phyloP scores from a whole-genome alignment of 805 yeast species.

The Saturnispora sanitii region DNA sequence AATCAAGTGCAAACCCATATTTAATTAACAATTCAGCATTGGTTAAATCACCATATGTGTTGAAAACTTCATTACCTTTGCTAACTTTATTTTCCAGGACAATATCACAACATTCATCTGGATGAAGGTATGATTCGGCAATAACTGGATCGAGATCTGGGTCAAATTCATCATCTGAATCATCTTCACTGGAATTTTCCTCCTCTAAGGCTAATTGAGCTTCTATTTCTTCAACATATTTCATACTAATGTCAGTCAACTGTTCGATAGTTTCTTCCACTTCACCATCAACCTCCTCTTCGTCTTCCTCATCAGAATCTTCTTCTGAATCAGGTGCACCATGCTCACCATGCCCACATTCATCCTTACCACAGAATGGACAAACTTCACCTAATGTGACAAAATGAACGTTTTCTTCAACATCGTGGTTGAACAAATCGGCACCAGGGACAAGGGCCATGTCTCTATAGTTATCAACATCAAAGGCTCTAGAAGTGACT shows the following conservation, averaged over 20 bases:
- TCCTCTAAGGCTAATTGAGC: constrained; percentile 18
- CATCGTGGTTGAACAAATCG: constrained; percentile 71
- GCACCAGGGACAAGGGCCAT: constrained; percentile 84
- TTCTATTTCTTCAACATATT: constrained; percentile 25
- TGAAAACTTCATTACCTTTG: constrained; percentile 56
- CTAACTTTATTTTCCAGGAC: constrained; percentile 35
- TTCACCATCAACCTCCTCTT: constrained; percentile 16
- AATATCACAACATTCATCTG: constrained; percentile 65
- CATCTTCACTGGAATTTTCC: constrained; percentile 17
- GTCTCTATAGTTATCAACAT: constrained; percentile 65
- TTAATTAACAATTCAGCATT: constrained; percentile 59
- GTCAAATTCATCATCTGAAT: constrained; percentile 16
- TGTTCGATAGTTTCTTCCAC: constrained; percentile 19
- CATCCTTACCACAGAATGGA: constrained; percentile 26
- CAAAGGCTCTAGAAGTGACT: constrained; percentile 71
- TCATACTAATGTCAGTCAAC: constrained; percentile 24
- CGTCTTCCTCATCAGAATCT: constrained; percentile 24
- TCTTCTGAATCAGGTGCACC: constrained; percentile 25
- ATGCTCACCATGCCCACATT: constrained; percentile 24
- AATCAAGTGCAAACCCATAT: constrained; percentile 63
- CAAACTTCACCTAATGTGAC: constrained; percentile 37
- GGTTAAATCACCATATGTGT: constrained; percentile 70
- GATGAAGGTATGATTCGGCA: constrained; percentile 28
- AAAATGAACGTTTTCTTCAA: constrained; percentile 57
- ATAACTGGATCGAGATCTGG: constrained; percentile 17